phyloP scores from a whole-genome alignment of 768 basidiomycete species.

The Podaxis sp. region DNA sequence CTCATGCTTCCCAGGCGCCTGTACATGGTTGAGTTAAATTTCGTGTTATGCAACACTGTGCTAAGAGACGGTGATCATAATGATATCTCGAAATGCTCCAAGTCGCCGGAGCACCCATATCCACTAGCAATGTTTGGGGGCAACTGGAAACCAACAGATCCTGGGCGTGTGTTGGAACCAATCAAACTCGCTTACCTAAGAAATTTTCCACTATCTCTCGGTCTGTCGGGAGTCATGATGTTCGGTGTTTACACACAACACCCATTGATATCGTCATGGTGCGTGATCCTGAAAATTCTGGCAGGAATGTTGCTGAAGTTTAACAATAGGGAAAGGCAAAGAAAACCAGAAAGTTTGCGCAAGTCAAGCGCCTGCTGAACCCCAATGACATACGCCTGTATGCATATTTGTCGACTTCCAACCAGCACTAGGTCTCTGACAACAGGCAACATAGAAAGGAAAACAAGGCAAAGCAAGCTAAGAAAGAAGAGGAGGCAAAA shows the following conservation, averaged over 20 bases:
- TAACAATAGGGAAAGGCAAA: slow-evolving; percentile 76
- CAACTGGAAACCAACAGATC: too few species aligned
- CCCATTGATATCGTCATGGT: neutral
- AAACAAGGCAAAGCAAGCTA: slow-evolving; percentile 87
- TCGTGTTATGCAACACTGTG: neutral
- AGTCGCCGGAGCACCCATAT: too few species aligned
- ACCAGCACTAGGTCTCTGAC: slow-evolving; percentile 15
- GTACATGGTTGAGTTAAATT: neutral
- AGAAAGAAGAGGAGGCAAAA: slow-evolving; percentile 80
- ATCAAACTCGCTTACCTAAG: slow-evolving; percentile 6
- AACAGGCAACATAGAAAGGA: slow-evolving; percentile 65
- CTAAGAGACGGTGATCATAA: neutral
- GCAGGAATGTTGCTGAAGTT: neutral
- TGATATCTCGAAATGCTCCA: neutral
- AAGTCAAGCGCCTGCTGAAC: slow-evolving; percentile 91
- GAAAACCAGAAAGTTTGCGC: slow-evolving; percentile 93
- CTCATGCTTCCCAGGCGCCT: neutral
- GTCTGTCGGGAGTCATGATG: neutral
- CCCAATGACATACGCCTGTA: slow-evolving; percentile 93
- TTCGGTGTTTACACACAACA: neutral
- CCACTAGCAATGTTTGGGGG: too few species aligned
- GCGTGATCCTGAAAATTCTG: neutral
- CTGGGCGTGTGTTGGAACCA: too few species aligned
- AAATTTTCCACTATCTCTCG: neutral
- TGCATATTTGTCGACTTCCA: slow-evolving; percentile 1